A percentile compares a stretch with the other conserved stretches of the same genome.
Evolutionary conservation across 2,329 filamentous ascomycete genomes (phyloP).

Genomic region (Ophiostoma piceae): DNA sequence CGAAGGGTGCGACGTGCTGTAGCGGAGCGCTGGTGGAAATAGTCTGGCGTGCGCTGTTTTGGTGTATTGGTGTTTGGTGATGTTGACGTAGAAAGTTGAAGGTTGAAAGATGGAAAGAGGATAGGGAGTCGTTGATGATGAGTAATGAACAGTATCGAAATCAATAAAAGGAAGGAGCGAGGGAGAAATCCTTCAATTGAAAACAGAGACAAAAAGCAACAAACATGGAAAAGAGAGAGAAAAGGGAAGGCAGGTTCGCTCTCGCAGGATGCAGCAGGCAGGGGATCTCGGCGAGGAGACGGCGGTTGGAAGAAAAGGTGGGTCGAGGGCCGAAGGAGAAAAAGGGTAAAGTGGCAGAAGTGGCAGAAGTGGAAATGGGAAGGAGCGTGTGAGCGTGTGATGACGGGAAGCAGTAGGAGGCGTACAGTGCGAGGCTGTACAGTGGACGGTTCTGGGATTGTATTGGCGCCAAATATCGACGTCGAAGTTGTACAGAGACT

Average conservation of each 20-base stretch:
- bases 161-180: no score
- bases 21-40: not conserved
- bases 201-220: not conserved
- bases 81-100: not conserved
- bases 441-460: no score
- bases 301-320: not conserved
- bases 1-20: not conserved
- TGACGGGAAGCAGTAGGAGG: not conserved
- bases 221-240: no score
- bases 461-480: not conserved
- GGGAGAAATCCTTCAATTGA: not conserved
- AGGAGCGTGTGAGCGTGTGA: not conserved
- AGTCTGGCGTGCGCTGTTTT: not conserved
- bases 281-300: not conserved
- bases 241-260: no score
- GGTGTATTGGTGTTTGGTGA: constrained; percentile 2
- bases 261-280: not conserved
- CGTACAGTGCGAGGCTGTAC: not conserved
- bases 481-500: no score
- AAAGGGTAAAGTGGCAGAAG: not conserved
- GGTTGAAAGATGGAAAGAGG: not conserved
- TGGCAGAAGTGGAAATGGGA: not conserved
- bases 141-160: not conserved
- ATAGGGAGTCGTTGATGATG: not conserved
- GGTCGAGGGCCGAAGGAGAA: not conserved